Evolutionary conservation across 202 grass and related monocot genomes (phyloP), one percentile per base, ranked within the genome.

Genomic region (Musa balbisiana): DNA sequence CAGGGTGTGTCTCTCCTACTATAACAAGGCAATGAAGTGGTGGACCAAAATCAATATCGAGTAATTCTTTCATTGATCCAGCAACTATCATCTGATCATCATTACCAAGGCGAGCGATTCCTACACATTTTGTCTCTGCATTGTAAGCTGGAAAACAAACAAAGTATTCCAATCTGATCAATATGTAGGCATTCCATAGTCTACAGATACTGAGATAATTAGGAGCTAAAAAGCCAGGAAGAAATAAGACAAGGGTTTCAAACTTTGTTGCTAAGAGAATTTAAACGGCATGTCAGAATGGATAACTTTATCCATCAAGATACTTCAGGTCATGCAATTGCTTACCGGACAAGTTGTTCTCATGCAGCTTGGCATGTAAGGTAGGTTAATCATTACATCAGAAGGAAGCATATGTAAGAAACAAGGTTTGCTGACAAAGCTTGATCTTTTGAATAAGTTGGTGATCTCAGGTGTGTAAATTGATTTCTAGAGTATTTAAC

Each of bases 11-110:
- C 62, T 94, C 83, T 65, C 95, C 95, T 65, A 83, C 88, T 84
- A 98, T 88, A 51, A 98, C 86, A 51, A 98, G 80, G 78, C 95
- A 98, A 78, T 94, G 95, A 85, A 98, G 90, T 11, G 95, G 95
- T 24, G 78, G 53, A 11, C 95, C 95, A 72, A 98, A 98, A 88
- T 98, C 91, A 83, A 98, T 77, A 53, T 81, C 59, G 1, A 83
- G 83, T 76, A 98, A 78, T 69, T 80, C 73, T 73, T 85, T 85
- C 87, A 98, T 98, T 10, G 91, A 77, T 13, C 87, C 91, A 51
- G 87, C 55, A 62, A 98, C 88, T 53, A 98, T 92, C 87, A 82
- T 94, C 72, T 98, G 88, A 72, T 92, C 89, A 65, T 89, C 90
- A 29, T 85, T 88, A 52, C 91, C 95, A 3, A 98, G 88, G 22